phyloP scores from a whole-genome alignment of 2,329 filamentous ascomycete species.

The Fragosphaeria purpurea region DNA sequence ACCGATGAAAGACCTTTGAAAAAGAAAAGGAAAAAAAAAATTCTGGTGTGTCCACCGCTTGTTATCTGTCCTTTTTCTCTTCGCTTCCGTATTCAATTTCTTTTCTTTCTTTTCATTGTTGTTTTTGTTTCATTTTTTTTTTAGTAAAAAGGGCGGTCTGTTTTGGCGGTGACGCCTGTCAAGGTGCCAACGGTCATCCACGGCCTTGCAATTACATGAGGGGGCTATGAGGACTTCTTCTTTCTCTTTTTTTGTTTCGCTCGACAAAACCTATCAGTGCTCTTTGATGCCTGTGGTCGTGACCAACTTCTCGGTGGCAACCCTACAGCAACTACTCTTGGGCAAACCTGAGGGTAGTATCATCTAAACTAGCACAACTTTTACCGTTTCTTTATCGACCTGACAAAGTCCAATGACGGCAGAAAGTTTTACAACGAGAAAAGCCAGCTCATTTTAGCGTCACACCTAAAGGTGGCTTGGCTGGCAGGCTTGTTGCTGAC shows the following conservation, averaged over 20 bases:
- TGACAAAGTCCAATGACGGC: neutral
- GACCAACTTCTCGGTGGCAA: no score
- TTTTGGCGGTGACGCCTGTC: conserved; percentile 6
- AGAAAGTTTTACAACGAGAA: neutral
- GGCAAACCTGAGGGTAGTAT: no score
- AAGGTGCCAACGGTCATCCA: conserved; percentile 10
- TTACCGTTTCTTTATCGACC: no score
- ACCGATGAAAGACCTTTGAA: neutral
- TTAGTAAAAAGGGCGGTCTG: conserved; percentile 1
- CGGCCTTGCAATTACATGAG: conserved; percentile 4
- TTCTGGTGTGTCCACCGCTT: no score
- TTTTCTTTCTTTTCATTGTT: neutral
- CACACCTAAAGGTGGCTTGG: conserved; percentile 1
- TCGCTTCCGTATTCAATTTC: neutral
- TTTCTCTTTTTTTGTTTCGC: neutral
- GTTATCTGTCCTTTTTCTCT: no score
- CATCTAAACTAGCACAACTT: no score
- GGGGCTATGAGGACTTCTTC: no score
- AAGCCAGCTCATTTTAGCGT: neutral
- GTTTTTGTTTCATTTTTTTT: neutral
- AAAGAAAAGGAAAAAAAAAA: neutral
- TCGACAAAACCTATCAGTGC: no score
- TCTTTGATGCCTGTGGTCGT: no score
- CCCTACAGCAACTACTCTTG: no score
- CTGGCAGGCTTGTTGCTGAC: no score